Base-by-base conservation (phyloP, 2,329 filamentous ascomycete species). In the Fusarium xylarioides region DNA sequence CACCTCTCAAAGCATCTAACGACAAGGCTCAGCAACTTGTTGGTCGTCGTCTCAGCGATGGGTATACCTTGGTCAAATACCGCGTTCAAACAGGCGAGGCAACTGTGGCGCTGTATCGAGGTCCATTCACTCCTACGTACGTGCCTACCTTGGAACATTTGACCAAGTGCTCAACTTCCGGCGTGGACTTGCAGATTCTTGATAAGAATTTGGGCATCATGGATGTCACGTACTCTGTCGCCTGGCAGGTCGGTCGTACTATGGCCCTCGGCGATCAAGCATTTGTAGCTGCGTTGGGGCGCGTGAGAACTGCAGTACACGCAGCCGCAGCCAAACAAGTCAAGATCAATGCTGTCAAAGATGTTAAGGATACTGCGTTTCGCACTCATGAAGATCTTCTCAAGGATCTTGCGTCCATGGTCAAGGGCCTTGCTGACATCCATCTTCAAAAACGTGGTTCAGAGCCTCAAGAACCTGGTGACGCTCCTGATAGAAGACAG, bases 181-280 rank as follows among this genome's bases (percentile, higher is more conserved):
- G 81, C 0, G 54, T 66, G 0, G 80, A 85, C 35, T 71, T 83
- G n/a, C 80, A 83, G 63, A 81, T 86, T 23, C 59, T 86, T 0
- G 85, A 86, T 49, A 60, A 70, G 12, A 42, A 80, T 4, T 9
- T 81, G 0, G 82, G 82, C 1, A 71, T 86, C 10, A 84, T 86
- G 80, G 85, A 86, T 65, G 56, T 86, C 2, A 82, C 81, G 0
- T 87, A 86, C 72, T 81, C 80, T 0, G 60, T 77, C 0, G 85
- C 85, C 0, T 87, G 85, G 85, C 74, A 83, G 34, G 61, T 85
- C 1, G 85, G 85, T 0, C 80, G 79, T 28, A 78, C 78, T 7
- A 54, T 86, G 38, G 85, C 83, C 0, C 67, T 85, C 0, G 80
- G 78, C 0, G 82, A 79, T 58, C 38, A 79, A 12, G 64, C 66